Conservation (phyloP, 768 basidiomycete species). For the Kwoniella dendrophila region DNA sequence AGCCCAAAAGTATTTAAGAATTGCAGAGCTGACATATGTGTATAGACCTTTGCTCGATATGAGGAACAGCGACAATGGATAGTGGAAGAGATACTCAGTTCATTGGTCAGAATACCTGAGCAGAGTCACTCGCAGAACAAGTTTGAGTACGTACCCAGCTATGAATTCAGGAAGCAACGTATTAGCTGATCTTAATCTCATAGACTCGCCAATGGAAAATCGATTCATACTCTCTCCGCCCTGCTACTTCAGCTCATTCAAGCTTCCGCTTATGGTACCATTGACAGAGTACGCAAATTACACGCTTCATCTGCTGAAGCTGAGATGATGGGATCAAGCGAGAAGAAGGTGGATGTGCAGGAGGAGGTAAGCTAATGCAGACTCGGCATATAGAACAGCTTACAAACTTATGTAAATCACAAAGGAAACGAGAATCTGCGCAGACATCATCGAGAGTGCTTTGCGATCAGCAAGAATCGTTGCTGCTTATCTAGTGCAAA, state of each 20-base stretch:
- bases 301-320: conserved; percentile 60
- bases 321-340: conserved; percentile 60
- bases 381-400: neutral
- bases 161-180: neutral
- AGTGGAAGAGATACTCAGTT: conserved; percentile 92
- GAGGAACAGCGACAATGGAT: conserved; percentile 88
- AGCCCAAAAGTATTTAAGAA: neutral
- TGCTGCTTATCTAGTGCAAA: conserved; percentile 67
- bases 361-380: conserved; percentile 64
- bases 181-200: conserved; percentile 6
- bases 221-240: conserved; percentile 91
- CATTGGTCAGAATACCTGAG: conserved; percentile 84
- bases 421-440: conserved; percentile 37
- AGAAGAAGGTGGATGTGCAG: conserved; percentile 64
- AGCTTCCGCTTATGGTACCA: conserved; percentile 86
- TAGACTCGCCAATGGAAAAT: conserved; percentile 84
- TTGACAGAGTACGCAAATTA: conserved; percentile 45
- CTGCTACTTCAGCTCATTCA: conserved; percentile 94
- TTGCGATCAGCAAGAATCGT: conserved; percentile 83
- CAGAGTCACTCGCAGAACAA: conserved; percentile 86
- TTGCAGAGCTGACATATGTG: neutral
- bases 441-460: conserved; percentile 61
- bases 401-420: neutral
- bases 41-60: conserved; percentile 85
- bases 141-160: conserved; percentile 66